These are phyloP conservation scores for Adansonia digitata DNA, from an alignment of 345 rosid species.

Conservation along the genomic window DNA sequence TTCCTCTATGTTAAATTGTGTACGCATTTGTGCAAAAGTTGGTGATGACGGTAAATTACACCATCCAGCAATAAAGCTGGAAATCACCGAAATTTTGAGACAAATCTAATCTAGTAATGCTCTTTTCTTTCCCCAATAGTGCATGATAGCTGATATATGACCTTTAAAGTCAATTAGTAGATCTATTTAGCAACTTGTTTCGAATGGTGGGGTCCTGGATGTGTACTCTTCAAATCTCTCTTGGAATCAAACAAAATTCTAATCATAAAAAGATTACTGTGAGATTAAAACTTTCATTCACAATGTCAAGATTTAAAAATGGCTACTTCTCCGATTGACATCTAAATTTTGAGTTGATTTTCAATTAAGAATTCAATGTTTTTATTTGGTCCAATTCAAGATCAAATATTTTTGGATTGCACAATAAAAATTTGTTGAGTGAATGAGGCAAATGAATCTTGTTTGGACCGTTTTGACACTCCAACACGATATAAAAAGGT, in stretches of 20 bases:
- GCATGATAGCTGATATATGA: not conserved
- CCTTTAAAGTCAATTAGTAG: not conserved
- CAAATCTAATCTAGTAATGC: not conserved
- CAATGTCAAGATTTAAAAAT: not conserved
- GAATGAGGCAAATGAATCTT: too few species aligned
- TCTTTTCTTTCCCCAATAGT: not conserved
- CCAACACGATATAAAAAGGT: too few species aligned
- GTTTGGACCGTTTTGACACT: too few species aligned
- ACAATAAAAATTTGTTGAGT: too few species aligned
- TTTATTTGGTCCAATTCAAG: too few species aligned
- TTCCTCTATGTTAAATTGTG: not conserved
- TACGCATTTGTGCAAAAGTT: not conserved
- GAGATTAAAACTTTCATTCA: too few species aligned
- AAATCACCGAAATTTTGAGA: not conserved
- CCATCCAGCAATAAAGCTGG: not conserved
- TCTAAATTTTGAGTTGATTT: too few species aligned
- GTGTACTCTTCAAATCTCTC: not conserved
- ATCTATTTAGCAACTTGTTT: not conserved
- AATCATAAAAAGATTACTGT: not conserved
- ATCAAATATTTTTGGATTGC: too few species aligned
- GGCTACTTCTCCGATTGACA: too few species aligned
- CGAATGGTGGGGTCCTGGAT: slow-evolving; percentile 5
- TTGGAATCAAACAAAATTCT: not conserved
- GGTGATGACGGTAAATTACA: not conserved
- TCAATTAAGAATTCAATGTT: too few species aligned